These are phyloP conservation scores for Balakata baccata DNA, from an alignment of 345 rosid species.

Conservation along the genomic window DNA sequence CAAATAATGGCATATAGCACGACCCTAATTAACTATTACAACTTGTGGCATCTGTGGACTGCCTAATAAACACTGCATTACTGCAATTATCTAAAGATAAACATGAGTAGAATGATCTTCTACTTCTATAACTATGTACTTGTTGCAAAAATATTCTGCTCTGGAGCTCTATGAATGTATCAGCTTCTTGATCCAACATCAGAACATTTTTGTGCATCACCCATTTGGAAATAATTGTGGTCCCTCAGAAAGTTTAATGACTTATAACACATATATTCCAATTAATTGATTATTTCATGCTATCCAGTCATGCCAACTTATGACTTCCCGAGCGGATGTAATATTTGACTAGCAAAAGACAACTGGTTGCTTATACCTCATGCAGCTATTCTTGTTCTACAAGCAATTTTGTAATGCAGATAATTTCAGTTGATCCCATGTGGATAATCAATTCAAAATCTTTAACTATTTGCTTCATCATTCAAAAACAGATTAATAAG, in stretches of 20 bases:
- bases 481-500: neutral
- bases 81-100: neutral
- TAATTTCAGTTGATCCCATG: constrained; percentile 8
- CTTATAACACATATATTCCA: neutral
- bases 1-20: neutral
- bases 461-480: neutral
- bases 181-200: neutral
- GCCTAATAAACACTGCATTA: neutral
- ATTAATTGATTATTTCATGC: neutral
- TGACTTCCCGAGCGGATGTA: neutral
- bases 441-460: constrained; percentile 2
- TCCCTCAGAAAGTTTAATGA: neutral
- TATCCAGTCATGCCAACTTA: neutral
- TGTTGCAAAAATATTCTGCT: neutral
- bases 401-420: constrained; percentile 69
- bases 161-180: no score
- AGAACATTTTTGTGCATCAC: neutral
- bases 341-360: constrained; percentile 52
- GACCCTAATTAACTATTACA: neutral
- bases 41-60: neutral
- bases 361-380: constrained; percentile 65
- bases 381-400: constrained; percentile 66
- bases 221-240: neutral
- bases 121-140: neutral
- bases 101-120: neutral